Evolutionary conservation across 2,329 filamentous ascomycete genomes (phyloP), one percentile per base, ranked within the genome.

Genomic region (Microdochium nivale): DNA sequence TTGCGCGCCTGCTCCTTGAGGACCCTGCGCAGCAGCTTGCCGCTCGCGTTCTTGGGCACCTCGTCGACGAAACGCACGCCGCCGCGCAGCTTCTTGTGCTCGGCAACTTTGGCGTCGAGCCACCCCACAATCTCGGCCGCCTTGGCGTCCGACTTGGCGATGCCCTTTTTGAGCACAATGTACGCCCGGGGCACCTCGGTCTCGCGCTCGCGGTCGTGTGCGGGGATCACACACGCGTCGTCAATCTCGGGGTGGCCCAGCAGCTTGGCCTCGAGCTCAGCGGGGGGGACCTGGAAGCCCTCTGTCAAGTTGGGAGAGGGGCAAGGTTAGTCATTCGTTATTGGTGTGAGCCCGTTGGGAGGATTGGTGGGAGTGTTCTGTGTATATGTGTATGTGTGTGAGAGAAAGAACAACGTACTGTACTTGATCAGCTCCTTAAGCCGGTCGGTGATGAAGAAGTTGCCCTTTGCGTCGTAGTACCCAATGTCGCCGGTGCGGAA

Each of bases 401-500:
- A 49, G 24, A 43, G 24, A 47, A 21, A n/a, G n/a, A 2, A 21
- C 14, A 11, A 66, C 76, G 62, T 63, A 79, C 77, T 79, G 58
- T 78, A 79, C 61, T 79, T 79, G 62, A 84, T 83, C 52, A 84
- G 61, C 65, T 83, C 80, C 72, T 89, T 90, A 33, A 90, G 76
- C 7, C 90, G 85, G 64, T 96, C 91, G 1, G 91, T 95, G 64
- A 96, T 92, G 72, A 84, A 96, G 61, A 95, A 88, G 63, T 95
- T 88, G 27, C 87, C 87, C 49, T 87, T 77, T 47, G 78, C 72
- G 62, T 95, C 88, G 60, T 88, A 81, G 57, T 88, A 84, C 3
- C 89, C 88, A 25, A 96, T 83, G 61, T 96, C 91, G 2, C 91
- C 91, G 0, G 91, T 96, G 68, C 86, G 91, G 77, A 95, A 96